Percentiles rank a stretch among this genome's conserved stretches.
Evolutionary conservation across 2,329 filamentous ascomycete species (phyloP).

Genomic region (Nakataea oryzae): DNA sequence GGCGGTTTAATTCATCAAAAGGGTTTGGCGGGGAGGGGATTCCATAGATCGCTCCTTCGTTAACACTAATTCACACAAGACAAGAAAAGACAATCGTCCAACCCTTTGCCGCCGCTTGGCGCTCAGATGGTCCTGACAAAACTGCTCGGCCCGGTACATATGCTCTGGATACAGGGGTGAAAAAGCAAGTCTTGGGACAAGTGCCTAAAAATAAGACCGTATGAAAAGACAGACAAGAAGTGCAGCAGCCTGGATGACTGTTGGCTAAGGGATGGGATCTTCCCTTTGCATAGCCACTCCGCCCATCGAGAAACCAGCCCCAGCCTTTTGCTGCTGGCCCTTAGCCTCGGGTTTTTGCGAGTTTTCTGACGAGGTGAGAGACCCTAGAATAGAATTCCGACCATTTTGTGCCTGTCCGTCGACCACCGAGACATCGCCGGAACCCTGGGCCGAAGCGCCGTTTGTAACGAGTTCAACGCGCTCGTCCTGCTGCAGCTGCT

Average conservation of each 20-base stretch:
- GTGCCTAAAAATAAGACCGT: background rate
- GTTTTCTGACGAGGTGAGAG: background rate
- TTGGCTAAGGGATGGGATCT: constrained; percentile 9
- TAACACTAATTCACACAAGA: too few species aligned
- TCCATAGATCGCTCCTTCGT: too few species aligned
- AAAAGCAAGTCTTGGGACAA: background rate
- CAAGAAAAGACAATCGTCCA: too few species aligned
- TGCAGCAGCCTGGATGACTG: background rate
- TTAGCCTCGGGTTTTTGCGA: background rate
- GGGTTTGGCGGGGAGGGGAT: too few species aligned
- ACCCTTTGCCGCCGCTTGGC: too few species aligned
- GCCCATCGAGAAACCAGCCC: constrained; percentile 19
- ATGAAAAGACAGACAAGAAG: background rate
- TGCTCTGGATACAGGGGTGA: too few species aligned
- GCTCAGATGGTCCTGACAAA: too few species aligned
- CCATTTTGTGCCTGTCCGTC: background rate
- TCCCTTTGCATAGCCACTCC: constrained; percentile 32
- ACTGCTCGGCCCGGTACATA: too few species aligned
- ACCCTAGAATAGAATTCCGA: too few species aligned
- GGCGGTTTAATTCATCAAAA: too few species aligned
- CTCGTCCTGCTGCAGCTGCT: constrained; percentile 12
- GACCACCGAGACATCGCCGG: background rate
- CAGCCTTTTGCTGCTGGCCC: constrained; percentile 1
- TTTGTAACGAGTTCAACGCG: background rate
- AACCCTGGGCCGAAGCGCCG: background rate